phyloP scores from a whole-genome alignment of 495 filamentous ascomycete genomes.

The Lasiosphaeria miniovina region DNA sequence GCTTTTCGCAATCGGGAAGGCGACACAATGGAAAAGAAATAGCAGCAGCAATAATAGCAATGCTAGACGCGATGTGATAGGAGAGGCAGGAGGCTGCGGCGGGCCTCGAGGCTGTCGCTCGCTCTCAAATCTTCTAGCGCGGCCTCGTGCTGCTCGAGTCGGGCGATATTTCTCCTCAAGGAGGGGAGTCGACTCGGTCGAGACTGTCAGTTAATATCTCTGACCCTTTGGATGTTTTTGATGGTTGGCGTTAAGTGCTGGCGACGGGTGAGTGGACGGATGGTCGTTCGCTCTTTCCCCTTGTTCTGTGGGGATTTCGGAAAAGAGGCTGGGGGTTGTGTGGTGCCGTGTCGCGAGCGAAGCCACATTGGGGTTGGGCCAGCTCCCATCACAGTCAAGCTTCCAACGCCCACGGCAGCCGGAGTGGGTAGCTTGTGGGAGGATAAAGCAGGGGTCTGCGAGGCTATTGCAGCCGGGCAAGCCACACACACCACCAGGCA shows the following conservation, averaged over 20 bases:
- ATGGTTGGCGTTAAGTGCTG: constrained; percentile 20
- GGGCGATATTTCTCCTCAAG: not conserved
- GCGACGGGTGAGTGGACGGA: constrained; percentile 13
- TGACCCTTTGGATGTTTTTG: constrained; percentile 23
- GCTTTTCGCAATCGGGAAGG: constrained; percentile 2
- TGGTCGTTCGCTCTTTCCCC: constrained; percentile 12
- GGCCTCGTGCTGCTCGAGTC: not conserved
- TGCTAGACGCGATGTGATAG: no score
- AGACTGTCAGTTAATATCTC: constrained; percentile 24
- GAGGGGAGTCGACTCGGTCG: constrained; percentile 8
- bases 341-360: not conserved
- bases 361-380: constrained; percentile 6
- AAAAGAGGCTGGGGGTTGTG: not conserved
- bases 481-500: constrained; percentile 2
- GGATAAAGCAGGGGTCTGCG: constrained; percentile 6
- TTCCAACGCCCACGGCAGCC: no score
- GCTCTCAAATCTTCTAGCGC: not conserved
- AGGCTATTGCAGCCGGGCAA: constrained; percentile 22
- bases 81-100: no score
- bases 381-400: not conserved
- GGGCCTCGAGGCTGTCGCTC: no score
- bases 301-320: constrained; percentile 15
- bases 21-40: not conserved
- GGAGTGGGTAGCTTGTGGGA: not conserved
- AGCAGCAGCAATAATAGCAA: no score